phyloP scores from a whole-genome alignment of 768 basidiomycete species.

The Candolleomyces efflorescens region DNA sequence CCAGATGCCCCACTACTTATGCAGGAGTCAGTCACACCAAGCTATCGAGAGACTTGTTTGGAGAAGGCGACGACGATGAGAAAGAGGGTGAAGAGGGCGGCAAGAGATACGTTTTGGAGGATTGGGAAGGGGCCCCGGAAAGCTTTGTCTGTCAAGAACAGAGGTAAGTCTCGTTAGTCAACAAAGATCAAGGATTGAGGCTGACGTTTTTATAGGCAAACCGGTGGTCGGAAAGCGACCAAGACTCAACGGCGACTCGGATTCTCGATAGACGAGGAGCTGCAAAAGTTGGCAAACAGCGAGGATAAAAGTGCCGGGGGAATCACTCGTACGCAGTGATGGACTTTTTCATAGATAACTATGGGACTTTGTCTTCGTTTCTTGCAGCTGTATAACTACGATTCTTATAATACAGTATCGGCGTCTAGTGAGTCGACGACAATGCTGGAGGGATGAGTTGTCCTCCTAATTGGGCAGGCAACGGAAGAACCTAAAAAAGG shows the following conservation, averaged over 20 bases:
- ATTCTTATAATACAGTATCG: too few species aligned
- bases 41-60: conserved; percentile 92
- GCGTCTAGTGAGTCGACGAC: too few species aligned
- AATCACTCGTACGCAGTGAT: too few species aligned
- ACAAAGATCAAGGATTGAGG: neutral
- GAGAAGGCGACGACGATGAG: conserved; percentile 62
- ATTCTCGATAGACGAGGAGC: conserved; percentile 79
- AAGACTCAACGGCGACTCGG: conserved; percentile 83
- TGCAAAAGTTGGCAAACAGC: conserved; percentile 19
- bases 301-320: too few species aligned
- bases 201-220: conserved; percentile 49
- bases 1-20: conserved; percentile 95
- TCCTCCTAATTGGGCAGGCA: too few species aligned
- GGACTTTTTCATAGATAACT: too few species aligned
- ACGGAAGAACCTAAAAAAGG: too few species aligned
- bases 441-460: too few species aligned
- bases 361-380: too few species aligned
- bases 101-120: conserved; percentile 84
- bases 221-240: conserved; percentile 83
- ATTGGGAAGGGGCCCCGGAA: conserved; percentile 96
- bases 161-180: conserved; percentile 43
- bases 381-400: too few species aligned
- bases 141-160: conserved; percentile 99
- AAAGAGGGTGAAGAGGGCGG: conserved; percentile 55
- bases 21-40: conserved; percentile 96